Base-by-base conservation (phyloP, 2,329 filamentous ascomycete species). In the Shiraia bambusicola region DNA sequence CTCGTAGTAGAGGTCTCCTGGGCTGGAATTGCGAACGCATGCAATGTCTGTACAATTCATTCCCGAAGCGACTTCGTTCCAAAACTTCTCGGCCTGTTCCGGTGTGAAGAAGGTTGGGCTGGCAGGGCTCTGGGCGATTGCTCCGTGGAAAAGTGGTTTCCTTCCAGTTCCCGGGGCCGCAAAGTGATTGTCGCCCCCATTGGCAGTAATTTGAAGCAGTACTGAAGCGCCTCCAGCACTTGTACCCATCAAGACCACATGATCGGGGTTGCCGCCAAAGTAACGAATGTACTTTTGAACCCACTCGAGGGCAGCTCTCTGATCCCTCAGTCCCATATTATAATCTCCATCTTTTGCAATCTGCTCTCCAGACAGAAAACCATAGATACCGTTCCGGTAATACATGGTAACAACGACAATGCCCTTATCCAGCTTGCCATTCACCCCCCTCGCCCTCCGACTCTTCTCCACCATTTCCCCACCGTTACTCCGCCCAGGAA, bases 181-280 rank as follows among this genome's bases (percentile, higher is more conserved):
- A 35, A 50, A 47, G 40, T 54, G 39, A 40, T 65, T 49, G 40
- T 65, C 59, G 9, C 62, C 62, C 9, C 54, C 57, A 31, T 65
- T 65, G 8, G 54, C 62, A 2, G 59, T 58, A 10, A 65, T 32
- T 24, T 65, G 62, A 2, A 63, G 49, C 36, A 65, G 43, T 2
- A 58, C 61, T 4, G 60, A 64, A 10, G 62, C 56, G 4, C 56
- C 61, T 27, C 63, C 63, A 16, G 63, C 63, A 35, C 59, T 63
- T 4, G 61, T 64, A 1, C 72, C 72, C 33, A 73, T 72, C 4
- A 74, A 63, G n/a, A 74, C 70, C 2, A 75, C 67, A 37, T 71
- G 72, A 26, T 73, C 61, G 3, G 72, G 70, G 45, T 75, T 67
- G 16, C 72, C 72, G 2, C 72, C 72, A 40, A 75, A 75, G 25